phyloP scores from a whole-genome alignment of 345 rosid genomes.

The Diplotaxis tenuifolia region DNA sequence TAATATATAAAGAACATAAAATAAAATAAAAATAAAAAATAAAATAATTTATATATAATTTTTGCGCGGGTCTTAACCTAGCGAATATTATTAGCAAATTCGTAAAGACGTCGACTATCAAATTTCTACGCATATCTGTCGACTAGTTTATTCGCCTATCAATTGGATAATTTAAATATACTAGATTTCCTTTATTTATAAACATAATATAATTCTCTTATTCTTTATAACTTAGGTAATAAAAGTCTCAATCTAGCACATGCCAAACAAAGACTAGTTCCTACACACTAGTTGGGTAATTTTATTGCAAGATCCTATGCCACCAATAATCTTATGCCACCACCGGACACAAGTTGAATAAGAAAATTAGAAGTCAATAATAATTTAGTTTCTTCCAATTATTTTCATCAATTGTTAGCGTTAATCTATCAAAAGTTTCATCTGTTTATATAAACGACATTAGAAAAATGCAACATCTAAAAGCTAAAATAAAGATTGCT shows the following conservation, averaged over 20 bases:
- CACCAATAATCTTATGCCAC: slow-evolving; percentile 20
- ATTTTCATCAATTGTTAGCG: background rate
- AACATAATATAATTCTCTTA: background rate
- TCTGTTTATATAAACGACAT: background rate
- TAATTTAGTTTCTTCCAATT: background rate
- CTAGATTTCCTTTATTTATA: background rate
- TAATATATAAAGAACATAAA: too few species aligned
- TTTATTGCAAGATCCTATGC: background rate
- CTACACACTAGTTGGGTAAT: background rate
- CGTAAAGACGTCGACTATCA: slow-evolving; percentile 7
- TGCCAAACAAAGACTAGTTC: slow-evolving; percentile 20
- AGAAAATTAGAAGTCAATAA: background rate
- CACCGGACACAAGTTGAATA: background rate
- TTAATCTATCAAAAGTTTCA: background rate
- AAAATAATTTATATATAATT: too few species aligned
- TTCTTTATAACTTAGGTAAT: background rate
- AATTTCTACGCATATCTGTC: slow-evolving; percentile 2
- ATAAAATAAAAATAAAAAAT: too few species aligned
- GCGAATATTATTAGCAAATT: too few species aligned
- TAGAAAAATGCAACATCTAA: background rate
- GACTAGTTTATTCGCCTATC: background rate
- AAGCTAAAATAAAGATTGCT: background rate
- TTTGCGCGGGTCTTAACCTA: too few species aligned
- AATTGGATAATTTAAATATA: background rate
- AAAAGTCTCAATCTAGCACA: slow-evolving; percentile 19